Percentiles rank a stretch among this genome's conserved stretches.
Evolutionary conservation across 257 asterid species (phyloP).

Genomic region (Ophiorrhiza pumila): DNA sequence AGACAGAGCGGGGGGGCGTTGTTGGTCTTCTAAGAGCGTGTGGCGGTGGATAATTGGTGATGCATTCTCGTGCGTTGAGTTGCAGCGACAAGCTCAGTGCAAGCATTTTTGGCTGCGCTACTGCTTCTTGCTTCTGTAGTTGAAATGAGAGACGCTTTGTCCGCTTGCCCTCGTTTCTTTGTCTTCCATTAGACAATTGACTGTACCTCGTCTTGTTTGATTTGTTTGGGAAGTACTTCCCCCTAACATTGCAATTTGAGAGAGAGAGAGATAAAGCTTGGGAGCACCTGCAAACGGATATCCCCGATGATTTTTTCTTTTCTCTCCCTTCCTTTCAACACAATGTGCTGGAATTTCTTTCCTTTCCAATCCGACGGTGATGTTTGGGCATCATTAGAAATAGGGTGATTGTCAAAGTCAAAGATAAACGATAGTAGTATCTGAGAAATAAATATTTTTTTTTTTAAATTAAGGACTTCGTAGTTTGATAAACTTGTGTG

Average conservation of each 20-base stretch:
- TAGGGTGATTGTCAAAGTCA: too few species aligned
- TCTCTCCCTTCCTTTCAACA: not conserved
- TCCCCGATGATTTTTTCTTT: slow-evolving; percentile 12
- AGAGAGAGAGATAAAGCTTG: too few species aligned
- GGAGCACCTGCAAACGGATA: not conserved
- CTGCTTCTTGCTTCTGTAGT: slow-evolving; percentile 15
- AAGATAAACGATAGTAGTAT: too few species aligned
- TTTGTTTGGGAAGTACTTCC: slow-evolving; percentile 14
- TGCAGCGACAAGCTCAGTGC: slow-evolving; percentile 8
- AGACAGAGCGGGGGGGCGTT: too few species aligned
- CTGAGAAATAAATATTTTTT: too few species aligned
- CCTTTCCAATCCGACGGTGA: not conserved
- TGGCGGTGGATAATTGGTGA: not conserved
- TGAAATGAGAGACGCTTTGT: slow-evolving; percentile 25
- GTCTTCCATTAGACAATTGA: not conserved
- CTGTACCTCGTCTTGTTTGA: slow-evolving; percentile 19
- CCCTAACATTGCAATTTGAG: not conserved
- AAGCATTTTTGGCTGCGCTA: slow-evolving; percentile 8
- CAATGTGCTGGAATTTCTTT: not conserved
- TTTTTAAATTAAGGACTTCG: too few species aligned
- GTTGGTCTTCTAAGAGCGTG: not conserved
- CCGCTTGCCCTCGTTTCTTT: slow-evolving; percentile 17
- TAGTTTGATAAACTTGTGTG: too few species aligned
- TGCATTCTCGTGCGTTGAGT: not conserved
- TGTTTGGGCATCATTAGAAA: too few species aligned